A percentile compares a stretch with the other conserved stretches of the same genome.
Evolutionary conservation across 75 land plant species (phyloP).

Genomic region (Picea glauca): DNA sequence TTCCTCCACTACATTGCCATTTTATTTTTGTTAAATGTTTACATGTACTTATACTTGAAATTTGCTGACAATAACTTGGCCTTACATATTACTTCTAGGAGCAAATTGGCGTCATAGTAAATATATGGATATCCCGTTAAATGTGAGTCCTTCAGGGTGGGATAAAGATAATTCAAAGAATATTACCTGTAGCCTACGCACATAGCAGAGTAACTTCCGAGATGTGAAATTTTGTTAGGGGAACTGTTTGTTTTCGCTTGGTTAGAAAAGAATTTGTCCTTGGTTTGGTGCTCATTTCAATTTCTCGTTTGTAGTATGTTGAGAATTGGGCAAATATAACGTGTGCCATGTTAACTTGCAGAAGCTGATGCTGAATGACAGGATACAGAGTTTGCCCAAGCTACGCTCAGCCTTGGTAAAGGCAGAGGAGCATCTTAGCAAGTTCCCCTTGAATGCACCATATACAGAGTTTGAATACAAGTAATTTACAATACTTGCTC

Average conservation of each 20-base stretch:
- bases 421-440: no score
- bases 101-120: not conserved
- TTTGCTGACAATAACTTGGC: not conserved
- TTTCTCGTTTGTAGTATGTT: not conserved
- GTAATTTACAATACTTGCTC: constrained; percentile 19
- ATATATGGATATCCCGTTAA: not conserved
- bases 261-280: no score
- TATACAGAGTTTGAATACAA: constrained; percentile 63
- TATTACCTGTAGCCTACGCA: no score
- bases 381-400: constrained; percentile 59
- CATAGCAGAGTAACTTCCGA: not conserved
- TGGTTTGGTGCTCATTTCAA: no score
- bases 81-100: not conserved
- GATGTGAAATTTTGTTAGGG: not conserved
- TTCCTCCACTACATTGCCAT: not conserved
- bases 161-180: not conserved
- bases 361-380: constrained; percentile 91
- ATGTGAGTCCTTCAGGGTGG: not conserved
- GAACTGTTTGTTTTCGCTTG: no score
- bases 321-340: not conserved
- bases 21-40: not conserved
- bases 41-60: not conserved
- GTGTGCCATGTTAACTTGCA: constrained; percentile 15
- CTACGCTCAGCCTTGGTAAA: constrained; percentile 23
- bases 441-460: constrained; percentile 33